Percentiles rank a stretch among this genome's conserved stretches.
These are phyloP conservation scores for Murraya koenigii DNA, from an alignment of 345 rosid species.

Conservation along the genomic window DNA sequence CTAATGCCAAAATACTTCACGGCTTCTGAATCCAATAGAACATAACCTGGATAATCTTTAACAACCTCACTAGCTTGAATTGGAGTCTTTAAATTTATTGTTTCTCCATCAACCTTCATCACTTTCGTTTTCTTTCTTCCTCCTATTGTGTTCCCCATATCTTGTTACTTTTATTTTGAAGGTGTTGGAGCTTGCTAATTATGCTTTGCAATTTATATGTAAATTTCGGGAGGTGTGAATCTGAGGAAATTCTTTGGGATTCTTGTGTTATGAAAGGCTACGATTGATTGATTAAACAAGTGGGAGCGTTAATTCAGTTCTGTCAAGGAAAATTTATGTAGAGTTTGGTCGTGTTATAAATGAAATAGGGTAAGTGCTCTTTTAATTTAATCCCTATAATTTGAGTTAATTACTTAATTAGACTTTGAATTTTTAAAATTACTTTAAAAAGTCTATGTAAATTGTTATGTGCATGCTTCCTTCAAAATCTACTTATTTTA, in stretches of 20 bases:
- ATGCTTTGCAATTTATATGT: not conserved
- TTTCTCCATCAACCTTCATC: constrained; percentile 87
- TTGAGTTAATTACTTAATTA: too few relatives aligned
- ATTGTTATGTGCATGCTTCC: too few relatives aligned
- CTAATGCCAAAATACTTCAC: constrained; percentile 78
- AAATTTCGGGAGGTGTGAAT: constrained; percentile 1
- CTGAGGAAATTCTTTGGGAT: not conserved
- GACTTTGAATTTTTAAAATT: too few relatives aligned
- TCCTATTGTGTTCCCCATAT: constrained; percentile 77
- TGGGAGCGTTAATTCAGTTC: not conserved
- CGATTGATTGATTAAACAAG: not conserved
- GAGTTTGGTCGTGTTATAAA: not conserved
- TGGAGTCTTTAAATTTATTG: constrained; percentile 66
- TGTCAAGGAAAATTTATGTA: not conserved
- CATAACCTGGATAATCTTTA: constrained; percentile 73
- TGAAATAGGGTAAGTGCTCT: too few relatives aligned
- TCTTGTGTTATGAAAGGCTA: not conserved
- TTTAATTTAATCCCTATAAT: too few relatives aligned
- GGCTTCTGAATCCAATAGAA: constrained; percentile 67
- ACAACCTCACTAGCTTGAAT: constrained; percentile 52
- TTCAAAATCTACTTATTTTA: too few relatives aligned
- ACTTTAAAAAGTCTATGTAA: too few relatives aligned
- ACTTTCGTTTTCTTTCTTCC: constrained; percentile 57
- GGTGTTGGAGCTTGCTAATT: not conserved
- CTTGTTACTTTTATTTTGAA: not conserved